These are phyloP conservation scores for Anastatica hierochuntica DNA, from an alignment of 345 rosid species.

Conservation along the genomic window DNA sequence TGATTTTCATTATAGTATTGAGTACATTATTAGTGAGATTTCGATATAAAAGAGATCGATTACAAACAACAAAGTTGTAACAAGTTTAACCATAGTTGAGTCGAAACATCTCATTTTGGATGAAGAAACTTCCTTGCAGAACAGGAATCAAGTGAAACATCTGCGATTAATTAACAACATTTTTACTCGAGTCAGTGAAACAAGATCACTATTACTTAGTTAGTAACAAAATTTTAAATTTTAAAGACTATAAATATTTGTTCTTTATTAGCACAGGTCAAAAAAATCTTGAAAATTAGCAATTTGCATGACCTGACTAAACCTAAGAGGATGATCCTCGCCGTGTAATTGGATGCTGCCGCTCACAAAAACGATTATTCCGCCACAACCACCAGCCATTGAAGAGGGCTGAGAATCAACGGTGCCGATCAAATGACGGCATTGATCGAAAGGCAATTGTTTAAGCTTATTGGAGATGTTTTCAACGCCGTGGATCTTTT, in stretches of 20 bases:
- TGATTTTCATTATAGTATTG: too few species aligned
- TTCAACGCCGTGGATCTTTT: slow-evolving; percentile 41
- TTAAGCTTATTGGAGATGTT: slow-evolving; percentile 53
- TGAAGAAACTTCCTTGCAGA: slow-evolving; percentile 45
- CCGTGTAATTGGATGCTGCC: slow-evolving; percentile 63
- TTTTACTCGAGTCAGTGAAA: background rate
- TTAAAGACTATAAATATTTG: background rate
- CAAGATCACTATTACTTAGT: too few species aligned
- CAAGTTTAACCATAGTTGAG: slow-evolving; percentile 50
- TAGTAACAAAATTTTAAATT: background rate
- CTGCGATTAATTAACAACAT: slow-evolving; percentile 27
- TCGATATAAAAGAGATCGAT: too few species aligned
- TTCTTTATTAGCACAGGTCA: too few species aligned
- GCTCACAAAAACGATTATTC: slow-evolving; percentile 66
- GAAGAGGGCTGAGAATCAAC: slow-evolving; percentile 68
- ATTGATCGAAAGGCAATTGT: slow-evolving; percentile 58
- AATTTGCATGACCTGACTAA: slow-evolving; percentile 94
- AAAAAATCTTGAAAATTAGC: too few species aligned
- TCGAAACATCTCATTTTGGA: slow-evolving; percentile 82
- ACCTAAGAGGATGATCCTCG: slow-evolving; percentile 58
- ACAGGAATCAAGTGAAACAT: slow-evolving; percentile 64
- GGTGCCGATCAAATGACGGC: slow-evolving; percentile 59
- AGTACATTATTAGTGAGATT: too few species aligned
- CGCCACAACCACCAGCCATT: slow-evolving; percentile 36
- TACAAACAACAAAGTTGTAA: too few species aligned